A percentile compares a stretch with the other conserved stretches of the same genome.
These are phyloP conservation scores for Gaertneriomyces sp. DNA, from an alignment of 192 early-diverging fungal species.

Conservation along the genomic window DNA sequence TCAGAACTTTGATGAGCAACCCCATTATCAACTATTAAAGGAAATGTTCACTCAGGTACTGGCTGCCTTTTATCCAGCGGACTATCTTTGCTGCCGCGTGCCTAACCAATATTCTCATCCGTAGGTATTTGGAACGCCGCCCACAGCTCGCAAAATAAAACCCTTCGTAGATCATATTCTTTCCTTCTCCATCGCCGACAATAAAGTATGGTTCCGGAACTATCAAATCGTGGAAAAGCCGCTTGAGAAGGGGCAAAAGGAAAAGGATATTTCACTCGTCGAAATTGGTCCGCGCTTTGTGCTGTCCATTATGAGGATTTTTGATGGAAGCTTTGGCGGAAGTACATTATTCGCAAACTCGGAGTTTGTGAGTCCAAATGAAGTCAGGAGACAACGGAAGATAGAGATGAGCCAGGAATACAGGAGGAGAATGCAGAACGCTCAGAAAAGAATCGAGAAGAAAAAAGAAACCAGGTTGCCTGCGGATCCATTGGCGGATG, in stretches of 20 bases:
- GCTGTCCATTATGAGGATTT: slow-evolving; percentile 86
- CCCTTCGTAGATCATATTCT: slow-evolving; percentile 97
- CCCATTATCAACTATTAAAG: slow-evolving; percentile 85
- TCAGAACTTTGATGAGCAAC: slow-evolving; percentile 77
- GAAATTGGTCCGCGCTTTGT: slow-evolving; percentile 98
- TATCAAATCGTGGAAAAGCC: slow-evolving; percentile 85
- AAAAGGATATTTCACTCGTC: slow-evolving; percentile 73
- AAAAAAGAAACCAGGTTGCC: slow-evolving; percentile 45
- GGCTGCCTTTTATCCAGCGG: not conserved
- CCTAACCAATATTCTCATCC: slow-evolving; percentile 3
- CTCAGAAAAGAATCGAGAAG: slow-evolving; percentile 44
- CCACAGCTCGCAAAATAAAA: slow-evolving; percentile 83
- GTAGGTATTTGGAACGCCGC: slow-evolving; percentile 83
- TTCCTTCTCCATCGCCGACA: slow-evolving; percentile 73
- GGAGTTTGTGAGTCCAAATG: slow-evolving; percentile 75
- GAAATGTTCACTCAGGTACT: slow-evolving; percentile 79
- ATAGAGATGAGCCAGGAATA: slow-evolving; percentile 52
- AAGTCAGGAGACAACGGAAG: slow-evolving; percentile 43
- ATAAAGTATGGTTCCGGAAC: slow-evolving; percentile 94
- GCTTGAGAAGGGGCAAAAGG: slow-evolving; percentile 30
- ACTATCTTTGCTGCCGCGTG: not conserved
- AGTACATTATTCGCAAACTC: slow-evolving; percentile 88
- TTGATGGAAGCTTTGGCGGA: slow-evolving; percentile 93
- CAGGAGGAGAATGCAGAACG: slow-evolving; percentile 42
- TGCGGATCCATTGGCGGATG: slow-evolving; percentile 45